Evolutionary conservation across 306 rosid species (phyloP), one percentile per base, ranked within the genome.

Genomic region (Casuarina cunninghamiana): DNA sequence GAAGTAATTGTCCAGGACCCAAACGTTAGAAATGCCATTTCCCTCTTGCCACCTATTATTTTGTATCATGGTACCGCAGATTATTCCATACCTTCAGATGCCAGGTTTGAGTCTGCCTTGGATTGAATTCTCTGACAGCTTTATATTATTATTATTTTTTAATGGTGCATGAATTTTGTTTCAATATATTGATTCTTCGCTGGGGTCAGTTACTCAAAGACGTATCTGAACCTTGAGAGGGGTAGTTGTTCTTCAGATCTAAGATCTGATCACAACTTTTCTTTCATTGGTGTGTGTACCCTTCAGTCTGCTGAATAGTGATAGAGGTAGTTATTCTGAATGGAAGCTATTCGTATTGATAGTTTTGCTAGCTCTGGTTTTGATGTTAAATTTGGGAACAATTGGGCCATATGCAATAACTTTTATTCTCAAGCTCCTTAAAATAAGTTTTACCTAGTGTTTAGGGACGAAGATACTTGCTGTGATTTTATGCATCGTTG

Each of bases 51-150:
- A 61, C 91, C 81, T 38, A 43, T 88, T 19, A 74, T 86, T 78
- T 86, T 94, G 54, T 94, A 88, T 78, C 98, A 94, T 82, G 98
- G 98, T 38, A 92, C 97, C 67, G 97, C 86, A 71, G 98, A 92
- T 86, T 89, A 94, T 82, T 90, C 98, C 58, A 90, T 94, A 80
- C 98, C 98, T 41, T 90, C 97, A 62, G 90, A 89, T 80, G 81
- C 90, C 81, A 92, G 98, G 98, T 94, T 73, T 53, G 78, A 79
- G 60, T 69, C 63, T 72, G 70, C 46, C 74, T 71, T 57, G 60
- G 72, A 78, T 74, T 49, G 8, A 79, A 74, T 70, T 49, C 19
- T 63, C 45, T 80, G n/a, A 63, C 55, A 17, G 75, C 78, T 26
- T 26, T 26, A 73, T 42, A 39, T 69, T 58, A 75, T 17, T 60